Percentiles rank a stretch among this genome's conserved stretches.
Evolutionary conservation across 140 eudicot species (phyloP).

Genomic region (Stevia rebaudiana): DNA sequence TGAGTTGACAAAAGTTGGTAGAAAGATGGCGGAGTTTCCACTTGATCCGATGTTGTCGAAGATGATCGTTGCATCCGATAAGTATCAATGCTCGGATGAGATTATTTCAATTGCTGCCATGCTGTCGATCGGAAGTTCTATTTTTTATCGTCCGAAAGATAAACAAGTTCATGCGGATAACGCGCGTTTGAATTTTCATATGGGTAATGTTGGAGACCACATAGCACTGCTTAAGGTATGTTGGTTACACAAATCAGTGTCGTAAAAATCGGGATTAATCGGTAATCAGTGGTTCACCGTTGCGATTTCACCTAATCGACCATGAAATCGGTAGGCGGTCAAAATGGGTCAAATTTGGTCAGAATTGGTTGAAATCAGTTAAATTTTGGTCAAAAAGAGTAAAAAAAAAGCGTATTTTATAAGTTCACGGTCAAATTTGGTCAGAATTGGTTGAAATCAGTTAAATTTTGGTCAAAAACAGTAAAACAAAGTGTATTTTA

Average conservation of each 20-base stretch:
- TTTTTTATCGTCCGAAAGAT: conserved; percentile 62
- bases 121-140: conserved; percentile 56
- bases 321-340: no score
- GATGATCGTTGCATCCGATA: conserved; percentile 61
- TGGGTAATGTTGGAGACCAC: conserved; percentile 69
- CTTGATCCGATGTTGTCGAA: conserved; percentile 65
- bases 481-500: no score
- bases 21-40: conserved; percentile 56
- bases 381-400: no score
- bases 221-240: conserved; percentile 53
- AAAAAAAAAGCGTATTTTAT: no score
- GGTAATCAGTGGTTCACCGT: no score
- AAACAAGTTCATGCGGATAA: conserved; percentile 62
- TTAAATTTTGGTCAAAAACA: no score
- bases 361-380: no score
- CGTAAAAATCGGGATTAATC: no score
- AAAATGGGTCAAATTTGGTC: no score
- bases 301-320: no score
- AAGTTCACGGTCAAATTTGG: no score
- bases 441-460: no score
- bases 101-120: conserved; percentile 61
- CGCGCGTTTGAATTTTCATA: conserved; percentile 47
- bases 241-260: background rate
- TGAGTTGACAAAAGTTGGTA: conserved; percentile 48
- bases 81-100: conserved; percentile 57